A percentile compares a stretch with the other conserved stretches of the same genome.
phyloP scores from a whole-genome alignment of 2,329 filamentous ascomycete species.

The Helicocarpus griseus region DNA sequence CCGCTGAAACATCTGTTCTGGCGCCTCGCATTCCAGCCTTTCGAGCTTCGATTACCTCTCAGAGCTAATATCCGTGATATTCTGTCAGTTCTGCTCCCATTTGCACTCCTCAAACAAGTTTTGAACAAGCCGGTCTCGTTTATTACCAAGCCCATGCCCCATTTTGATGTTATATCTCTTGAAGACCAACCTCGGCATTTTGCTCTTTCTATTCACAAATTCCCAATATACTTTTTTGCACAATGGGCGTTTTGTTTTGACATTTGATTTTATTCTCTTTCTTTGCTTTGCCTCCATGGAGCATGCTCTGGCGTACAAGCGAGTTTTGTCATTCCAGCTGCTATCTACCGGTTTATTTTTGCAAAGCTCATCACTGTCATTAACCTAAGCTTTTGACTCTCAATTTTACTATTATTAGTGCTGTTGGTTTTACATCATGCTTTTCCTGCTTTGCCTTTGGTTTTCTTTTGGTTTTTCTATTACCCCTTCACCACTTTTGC shows the following conservation, averaged over 20 bases:
- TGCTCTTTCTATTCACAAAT: neutral
- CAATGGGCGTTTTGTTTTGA: neutral
- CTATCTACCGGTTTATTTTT: neutral
- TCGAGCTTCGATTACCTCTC: no score
- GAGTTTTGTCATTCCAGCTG: neutral
- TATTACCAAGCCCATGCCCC: no score
- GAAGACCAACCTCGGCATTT: neutral
- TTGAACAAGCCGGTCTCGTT: no score
- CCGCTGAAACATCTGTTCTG: no score
- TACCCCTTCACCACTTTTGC: neutral
- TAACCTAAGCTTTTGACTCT: neutral
- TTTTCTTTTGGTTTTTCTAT: neutral
- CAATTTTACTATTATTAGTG: neutral
- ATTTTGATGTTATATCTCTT: no score
- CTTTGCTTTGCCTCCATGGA: neutral
- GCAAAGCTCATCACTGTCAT: neutral
- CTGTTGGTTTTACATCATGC: neutral
- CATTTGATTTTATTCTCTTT: neutral
- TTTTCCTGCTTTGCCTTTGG: neutral
- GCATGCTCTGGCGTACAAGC: constrained; percentile 4
- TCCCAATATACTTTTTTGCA: neutral
- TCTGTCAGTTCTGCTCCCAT: no score
- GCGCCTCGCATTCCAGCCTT: no score
- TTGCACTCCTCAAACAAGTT: no score
- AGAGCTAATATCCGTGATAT: no score